phyloP scores from a whole-genome alignment of 169 alveolate genomes.

The Perkinsus chesapeaki region DNA sequence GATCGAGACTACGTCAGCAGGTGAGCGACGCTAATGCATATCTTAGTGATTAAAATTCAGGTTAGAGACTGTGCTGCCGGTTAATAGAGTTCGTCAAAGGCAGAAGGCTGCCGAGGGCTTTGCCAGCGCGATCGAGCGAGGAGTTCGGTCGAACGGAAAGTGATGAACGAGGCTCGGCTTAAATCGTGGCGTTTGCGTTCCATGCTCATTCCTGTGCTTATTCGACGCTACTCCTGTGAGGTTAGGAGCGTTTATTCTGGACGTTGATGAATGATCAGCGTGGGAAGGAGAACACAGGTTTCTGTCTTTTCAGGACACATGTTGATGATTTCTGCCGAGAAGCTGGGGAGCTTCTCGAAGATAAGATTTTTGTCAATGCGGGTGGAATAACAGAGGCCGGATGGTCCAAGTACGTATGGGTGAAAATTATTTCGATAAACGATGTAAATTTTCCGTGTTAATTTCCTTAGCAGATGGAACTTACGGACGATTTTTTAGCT shows the following conservation, averaged over 20 bases:
- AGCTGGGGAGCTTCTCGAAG: neutral
- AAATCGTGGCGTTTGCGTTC: neutral
- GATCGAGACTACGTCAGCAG: neutral
- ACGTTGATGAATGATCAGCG: too few species aligned
- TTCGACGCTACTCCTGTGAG: too few species aligned
- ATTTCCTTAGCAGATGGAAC: too few species aligned
- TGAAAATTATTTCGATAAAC: too few species aligned
- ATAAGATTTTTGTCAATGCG: neutral
- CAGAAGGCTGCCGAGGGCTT: neutral
- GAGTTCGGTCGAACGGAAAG: neutral
- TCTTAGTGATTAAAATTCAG: neutral
- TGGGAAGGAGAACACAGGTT: too few species aligned
- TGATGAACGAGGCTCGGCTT: neutral
- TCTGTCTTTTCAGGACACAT: neutral
- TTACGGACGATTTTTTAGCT: too few species aligned
- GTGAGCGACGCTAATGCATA: neutral
- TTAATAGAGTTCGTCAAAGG: neutral
- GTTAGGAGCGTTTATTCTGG: too few species aligned
- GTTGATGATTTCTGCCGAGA: neutral
- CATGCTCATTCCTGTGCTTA: too few species aligned
- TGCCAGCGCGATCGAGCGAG: neutral
- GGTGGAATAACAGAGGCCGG: neutral
- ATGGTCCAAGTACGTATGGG: neutral
- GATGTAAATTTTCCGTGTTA: too few species aligned
- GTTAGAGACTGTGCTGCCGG: neutral